phyloP scores from a whole-genome alignment of 2,329 filamentous ascomycete genomes.

The Trichoderma endophyticum region DNA sequence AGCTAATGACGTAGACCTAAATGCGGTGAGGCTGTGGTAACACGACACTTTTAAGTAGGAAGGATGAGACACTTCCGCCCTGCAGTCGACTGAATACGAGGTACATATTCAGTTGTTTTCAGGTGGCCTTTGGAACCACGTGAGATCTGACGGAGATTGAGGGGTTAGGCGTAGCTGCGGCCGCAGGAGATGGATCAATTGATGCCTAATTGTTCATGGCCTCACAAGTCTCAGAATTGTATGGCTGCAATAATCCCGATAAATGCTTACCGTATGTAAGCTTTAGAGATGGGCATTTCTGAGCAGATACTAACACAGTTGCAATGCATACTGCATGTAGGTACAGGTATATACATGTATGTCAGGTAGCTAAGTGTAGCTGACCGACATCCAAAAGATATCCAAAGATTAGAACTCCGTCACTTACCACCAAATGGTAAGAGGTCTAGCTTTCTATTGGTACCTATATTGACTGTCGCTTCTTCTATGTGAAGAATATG shows the following conservation, averaged over 20 bases:
- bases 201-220: background rate
- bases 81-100: background rate
- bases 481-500: background rate
- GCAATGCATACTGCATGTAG: background rate
- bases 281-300: background rate
- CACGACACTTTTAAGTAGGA: background rate
- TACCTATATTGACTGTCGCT: background rate
- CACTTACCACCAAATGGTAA: background rate
- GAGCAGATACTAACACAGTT: background rate
- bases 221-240: background rate
- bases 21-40: background rate
- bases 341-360: fast-evolving
- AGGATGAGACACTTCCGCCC: background rate
- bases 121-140: background rate
- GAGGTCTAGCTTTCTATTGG: background rate
- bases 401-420: background rate
- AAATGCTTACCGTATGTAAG: background rate
- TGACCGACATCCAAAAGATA: background rate
- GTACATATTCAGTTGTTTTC: background rate
- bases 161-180: background rate
- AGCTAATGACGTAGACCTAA: background rate
- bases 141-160: background rate
- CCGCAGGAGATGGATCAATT: background rate
- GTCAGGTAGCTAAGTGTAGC: background rate
- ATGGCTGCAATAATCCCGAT: background rate